Percentiles rank a stretch among this genome's conserved stretches.
phyloP scores from a whole-genome alignment of 108 stramenopile genomes.

The Nitzschia sp. region DNA sequence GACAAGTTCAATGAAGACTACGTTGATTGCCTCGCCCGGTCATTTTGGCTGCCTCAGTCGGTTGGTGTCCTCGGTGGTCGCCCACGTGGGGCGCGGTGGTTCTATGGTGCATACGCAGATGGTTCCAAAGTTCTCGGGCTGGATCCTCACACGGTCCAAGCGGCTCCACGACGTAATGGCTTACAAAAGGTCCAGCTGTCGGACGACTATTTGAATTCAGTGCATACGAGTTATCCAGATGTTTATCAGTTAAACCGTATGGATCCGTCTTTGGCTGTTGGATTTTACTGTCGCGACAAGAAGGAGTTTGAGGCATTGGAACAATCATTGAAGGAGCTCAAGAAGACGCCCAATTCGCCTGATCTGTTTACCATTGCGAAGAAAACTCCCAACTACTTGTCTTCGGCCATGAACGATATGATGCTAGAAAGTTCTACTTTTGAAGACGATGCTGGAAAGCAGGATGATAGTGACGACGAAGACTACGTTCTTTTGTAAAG shows the following conservation, averaged over 20 bases:
- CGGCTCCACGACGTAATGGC: constrained; percentile 56
- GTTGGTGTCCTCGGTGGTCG: constrained; percentile 90
- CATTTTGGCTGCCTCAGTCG: constrained; percentile 75
- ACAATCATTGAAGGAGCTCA: constrained; percentile 38
- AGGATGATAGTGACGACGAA: constrained; percentile 52
- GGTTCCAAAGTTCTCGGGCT: constrained; percentile 72
- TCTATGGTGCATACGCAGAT: constrained; percentile 78
- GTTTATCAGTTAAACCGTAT: constrained; percentile 62
- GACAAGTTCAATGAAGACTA: constrained; percentile 64
- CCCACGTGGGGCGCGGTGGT: constrained; percentile 88
- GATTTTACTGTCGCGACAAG: constrained; percentile 79
- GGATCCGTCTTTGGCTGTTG: constrained; percentile 87
- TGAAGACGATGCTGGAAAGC: constrained; percentile 28
- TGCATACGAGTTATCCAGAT: constrained; percentile 59
- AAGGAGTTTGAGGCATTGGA: constrained; percentile 63
- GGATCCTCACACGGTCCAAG: constrained; percentile 89
- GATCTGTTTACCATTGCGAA: constrained; percentile 74
- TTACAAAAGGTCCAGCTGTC: constrained; percentile 46
- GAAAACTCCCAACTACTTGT: constrained; percentile 71
- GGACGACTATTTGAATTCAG: constrained; percentile 73
- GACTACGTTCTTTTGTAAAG: constrained; percentile 63
- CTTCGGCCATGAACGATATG: constrained; percentile 60
- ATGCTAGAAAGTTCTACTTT: constrained; percentile 25
- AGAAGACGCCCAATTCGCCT: constrained; percentile 42
- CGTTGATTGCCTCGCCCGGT: constrained; percentile 48